Percentiles rank a stretch among this genome's conserved stretches.
Conservation (phyloP, 805 yeast genomes). For the Yamadazyma akitaensis region DNA sequence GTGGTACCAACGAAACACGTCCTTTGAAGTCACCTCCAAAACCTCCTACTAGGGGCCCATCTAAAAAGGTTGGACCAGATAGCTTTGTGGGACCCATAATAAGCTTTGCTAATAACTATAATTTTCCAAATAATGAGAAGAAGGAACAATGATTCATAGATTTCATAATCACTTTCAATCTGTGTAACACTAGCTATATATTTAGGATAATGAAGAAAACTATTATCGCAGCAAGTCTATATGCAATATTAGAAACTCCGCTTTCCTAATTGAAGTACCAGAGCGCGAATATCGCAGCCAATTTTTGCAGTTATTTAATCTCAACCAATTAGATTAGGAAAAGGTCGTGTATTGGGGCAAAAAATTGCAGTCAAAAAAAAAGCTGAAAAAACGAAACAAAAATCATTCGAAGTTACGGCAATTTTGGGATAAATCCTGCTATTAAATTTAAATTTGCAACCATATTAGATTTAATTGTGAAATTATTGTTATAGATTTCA, state of each 20-base stretch:
- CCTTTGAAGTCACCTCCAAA: background rate
- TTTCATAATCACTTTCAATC: too few species aligned
- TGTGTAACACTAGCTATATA: background rate
- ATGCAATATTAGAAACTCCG: background rate
- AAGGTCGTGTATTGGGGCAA: background rate
- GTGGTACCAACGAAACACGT: background rate
- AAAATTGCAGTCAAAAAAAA: conserved; percentile 8
- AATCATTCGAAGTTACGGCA: conserved; percentile 4
- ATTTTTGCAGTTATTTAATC: conserved; percentile 6
- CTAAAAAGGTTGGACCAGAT: background rate
- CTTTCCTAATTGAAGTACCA: background rate
- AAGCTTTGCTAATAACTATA: conserved; percentile 1
- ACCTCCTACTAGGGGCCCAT: background rate
- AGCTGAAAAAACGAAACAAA: conserved; percentile 4
- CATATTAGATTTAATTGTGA: background rate
- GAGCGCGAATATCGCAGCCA: conserved; percentile 4
- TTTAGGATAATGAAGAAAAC: too few species aligned
- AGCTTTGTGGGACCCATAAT: background rate
- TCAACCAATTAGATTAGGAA: conserved; percentile 4
- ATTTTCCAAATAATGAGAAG: background rate
- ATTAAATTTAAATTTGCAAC: background rate
- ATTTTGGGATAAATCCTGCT: background rate
- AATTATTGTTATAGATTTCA: background rate
- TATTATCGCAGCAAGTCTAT: background rate
- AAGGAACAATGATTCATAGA: background rate